Conservation (phyloP, 2,329 filamentous ascomycete genomes). For the Trichoderma asperellum region DNA sequence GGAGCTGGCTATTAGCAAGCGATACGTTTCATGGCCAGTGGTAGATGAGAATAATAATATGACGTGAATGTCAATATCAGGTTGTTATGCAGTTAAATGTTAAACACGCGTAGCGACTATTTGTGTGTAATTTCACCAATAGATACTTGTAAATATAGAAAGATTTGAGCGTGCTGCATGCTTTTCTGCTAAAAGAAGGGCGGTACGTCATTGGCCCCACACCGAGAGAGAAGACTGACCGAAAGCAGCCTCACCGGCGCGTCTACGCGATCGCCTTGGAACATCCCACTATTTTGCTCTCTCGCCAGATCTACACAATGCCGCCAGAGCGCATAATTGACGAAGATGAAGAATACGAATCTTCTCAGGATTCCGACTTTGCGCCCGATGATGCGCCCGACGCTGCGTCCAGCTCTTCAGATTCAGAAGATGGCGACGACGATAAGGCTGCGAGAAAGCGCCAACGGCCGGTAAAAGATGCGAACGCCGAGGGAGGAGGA, state of each 20-base stretch:
- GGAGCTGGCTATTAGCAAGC: background rate
- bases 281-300: background rate
- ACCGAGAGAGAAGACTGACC: slow-evolving; percentile 25
- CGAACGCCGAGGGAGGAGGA: slow-evolving; percentile 45
- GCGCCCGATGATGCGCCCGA: slow-evolving; percentile 60
- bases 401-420: slow-evolving; percentile 55
- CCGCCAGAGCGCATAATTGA: slow-evolving; percentile 46
- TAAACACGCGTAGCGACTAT: no score
- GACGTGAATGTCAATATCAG: background rate
- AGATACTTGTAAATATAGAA: background rate
- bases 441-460: slow-evolving; percentile 38
- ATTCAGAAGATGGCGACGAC: slow-evolving; percentile 49
- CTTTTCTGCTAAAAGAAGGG: background rate
- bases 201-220: slow-evolving; percentile 26
- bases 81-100: background rate
- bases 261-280: slow-evolving; percentile 9
- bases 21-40: background rate
- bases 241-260: slow-evolving; percentile 22
- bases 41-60: no score
- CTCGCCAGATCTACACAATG: slow-evolving; percentile 43
- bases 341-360: slow-evolving; percentile 64
- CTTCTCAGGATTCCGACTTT: slow-evolving; percentile 75
- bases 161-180: background rate
- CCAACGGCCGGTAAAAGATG: slow-evolving; percentile 31
- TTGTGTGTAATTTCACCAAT: background rate